Base-by-base conservation (phyloP, 2,329 filamentous ascomycete species). In the Chalaropsis thielavioides region DNA sequence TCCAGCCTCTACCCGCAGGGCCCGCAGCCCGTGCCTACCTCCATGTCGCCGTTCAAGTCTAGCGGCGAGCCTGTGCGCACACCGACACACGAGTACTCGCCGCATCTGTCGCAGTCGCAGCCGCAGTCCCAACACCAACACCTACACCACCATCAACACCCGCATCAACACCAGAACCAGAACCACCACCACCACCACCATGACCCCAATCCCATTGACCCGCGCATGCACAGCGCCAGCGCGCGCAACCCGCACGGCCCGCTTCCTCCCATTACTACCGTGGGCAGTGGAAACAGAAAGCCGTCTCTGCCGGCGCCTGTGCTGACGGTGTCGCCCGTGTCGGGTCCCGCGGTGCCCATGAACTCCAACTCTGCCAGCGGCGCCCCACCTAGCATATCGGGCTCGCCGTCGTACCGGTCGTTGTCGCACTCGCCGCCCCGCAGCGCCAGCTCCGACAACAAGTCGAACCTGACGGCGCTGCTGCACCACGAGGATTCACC, bases 401-500 rank as follows among this genome's bases (percentile, higher is more conserved):
- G 69, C 19, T 69, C 69, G 38, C 61, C 46, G 43, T 67, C 10
- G 68, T 65, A 38, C 67, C 66, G 46, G 67, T 56, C 54, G n/a
- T 24, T 49, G 10, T 66, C 67, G 17, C 41, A 54, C 38, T 56
- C 66, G 11, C 62, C 64, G 22, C 54, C 67, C 2, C 62, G 63
- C 17, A 67, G 64, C 17, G 58, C 49, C 59, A 38, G 63, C 69
- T 63, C 69, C 8, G 68, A 70, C 54, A 74, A 76, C 71, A 80
- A 75, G 73, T 75, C 78, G 2, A 80, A 76, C 70, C 70, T 82
- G 5, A 79, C 79, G 7, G 76, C 77, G 17, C 73, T 82, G 8
- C 73, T 81, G n/a, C 80, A 83, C 70, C 77, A 81, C 1, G 77
- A 77, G 1, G 74, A 77, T 1, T 70, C 77, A 15, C 75, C 72